Conservation (phyloP, 768 basidiomycete genomes). For the Boletus bicolor region DNA sequence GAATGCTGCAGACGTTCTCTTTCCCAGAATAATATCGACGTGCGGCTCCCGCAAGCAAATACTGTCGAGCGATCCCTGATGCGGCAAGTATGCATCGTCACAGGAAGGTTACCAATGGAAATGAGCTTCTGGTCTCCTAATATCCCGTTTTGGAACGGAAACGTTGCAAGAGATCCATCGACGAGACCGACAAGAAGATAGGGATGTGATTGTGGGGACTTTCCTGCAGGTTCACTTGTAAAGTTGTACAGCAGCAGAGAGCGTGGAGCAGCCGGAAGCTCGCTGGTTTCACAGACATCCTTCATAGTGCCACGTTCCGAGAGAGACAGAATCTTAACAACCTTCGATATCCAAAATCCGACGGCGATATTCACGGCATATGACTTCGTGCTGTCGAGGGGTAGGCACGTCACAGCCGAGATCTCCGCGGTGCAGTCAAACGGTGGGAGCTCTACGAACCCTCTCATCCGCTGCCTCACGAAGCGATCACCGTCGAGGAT, state of each 20-base stretch:
- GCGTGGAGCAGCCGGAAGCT: constrained; percentile 43
- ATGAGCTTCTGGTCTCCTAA: constrained; percentile 54
- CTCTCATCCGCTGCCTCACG: constrained; percentile 26
- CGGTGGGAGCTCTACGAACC: constrained; percentile 23
- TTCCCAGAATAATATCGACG: constrained; percentile 67
- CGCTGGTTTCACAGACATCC: constrained; percentile 24
- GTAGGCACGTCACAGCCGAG: constrained; percentile 65
- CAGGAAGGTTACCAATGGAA: constrained; percentile 65
- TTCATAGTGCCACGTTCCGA: constrained; percentile 16
- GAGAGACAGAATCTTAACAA: constrained; percentile 53
- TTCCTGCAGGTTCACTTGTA: constrained; percentile 36
- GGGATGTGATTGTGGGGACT: constrained; percentile 38
- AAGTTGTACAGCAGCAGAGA: constrained; percentile 60
- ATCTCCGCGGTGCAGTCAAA: constrained; percentile 45
- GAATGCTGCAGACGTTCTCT: constrained; percentile 63
- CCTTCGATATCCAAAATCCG: constrained; percentile 75
- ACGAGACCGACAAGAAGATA: constrained; percentile 72
- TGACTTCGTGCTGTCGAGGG: constrained; percentile 45
- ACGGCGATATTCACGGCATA: constrained; percentile 54
- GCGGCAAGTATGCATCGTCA: constrained; percentile 52
- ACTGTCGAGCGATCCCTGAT: constrained; percentile 56
- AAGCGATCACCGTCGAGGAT: constrained; percentile 41
- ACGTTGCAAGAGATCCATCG: constrained; percentile 68
- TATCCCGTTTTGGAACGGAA: constrained; percentile 41
- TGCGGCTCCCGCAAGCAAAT: constrained; percentile 69